Evolutionary conservation across 1,284 basidiomycete species (phyloP).

Genomic region (Cutaneotrichosporon mucoides): DNA sequence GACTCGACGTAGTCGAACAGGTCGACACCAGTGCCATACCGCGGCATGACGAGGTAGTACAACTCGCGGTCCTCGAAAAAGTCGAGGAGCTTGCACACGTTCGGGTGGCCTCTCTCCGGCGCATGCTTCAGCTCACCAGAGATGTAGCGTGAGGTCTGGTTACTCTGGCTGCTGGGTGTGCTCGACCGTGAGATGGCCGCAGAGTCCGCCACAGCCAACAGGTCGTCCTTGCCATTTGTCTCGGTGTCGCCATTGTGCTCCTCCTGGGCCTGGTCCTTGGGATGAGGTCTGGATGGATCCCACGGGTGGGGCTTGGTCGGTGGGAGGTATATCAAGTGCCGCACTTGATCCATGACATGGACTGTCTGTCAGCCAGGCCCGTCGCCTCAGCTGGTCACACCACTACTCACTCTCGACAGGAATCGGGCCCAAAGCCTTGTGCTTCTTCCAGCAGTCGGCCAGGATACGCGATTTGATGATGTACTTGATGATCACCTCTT

Average conservation of each 20-base stretch:
- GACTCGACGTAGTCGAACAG: slow-evolving; percentile 93
- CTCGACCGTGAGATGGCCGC: slow-evolving; percentile 6
- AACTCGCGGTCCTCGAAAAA: slow-evolving; percentile 98
- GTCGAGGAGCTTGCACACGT: slow-evolving; percentile 82
- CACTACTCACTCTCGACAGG: slow-evolving; percentile 75
- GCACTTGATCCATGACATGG: slow-evolving; percentile 82
- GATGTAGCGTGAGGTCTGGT: slow-evolving; percentile 34
- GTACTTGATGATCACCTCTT: slow-evolving; percentile 85
- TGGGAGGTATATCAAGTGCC: slow-evolving; percentile 70
- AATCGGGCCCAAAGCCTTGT: slow-evolving; percentile 89
- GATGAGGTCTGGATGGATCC: slow-evolving; percentile 58
- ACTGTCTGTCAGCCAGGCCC: slow-evolving; percentile 50
- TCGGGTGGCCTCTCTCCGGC: slow-evolving; percentile 46
- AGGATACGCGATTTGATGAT: slow-evolving; percentile 97
- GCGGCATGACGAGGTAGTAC: slow-evolving; percentile 69
- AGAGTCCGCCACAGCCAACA: background rate
- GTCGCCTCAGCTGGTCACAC: too few species aligned
- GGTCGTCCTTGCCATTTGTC: background rate
- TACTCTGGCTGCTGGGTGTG: slow-evolving; percentile 9
- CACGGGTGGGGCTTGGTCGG: slow-evolving; percentile 66
- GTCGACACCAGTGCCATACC: slow-evolving; percentile 59
- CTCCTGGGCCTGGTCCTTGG: background rate
- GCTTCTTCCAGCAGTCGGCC: slow-evolving; percentile 98
- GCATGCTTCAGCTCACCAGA: slow-evolving; percentile 36
- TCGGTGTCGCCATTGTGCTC: background rate